Base-by-base conservation (phyloP, 768 basidiomycete species). In the Naganishia randhawae region DNA sequence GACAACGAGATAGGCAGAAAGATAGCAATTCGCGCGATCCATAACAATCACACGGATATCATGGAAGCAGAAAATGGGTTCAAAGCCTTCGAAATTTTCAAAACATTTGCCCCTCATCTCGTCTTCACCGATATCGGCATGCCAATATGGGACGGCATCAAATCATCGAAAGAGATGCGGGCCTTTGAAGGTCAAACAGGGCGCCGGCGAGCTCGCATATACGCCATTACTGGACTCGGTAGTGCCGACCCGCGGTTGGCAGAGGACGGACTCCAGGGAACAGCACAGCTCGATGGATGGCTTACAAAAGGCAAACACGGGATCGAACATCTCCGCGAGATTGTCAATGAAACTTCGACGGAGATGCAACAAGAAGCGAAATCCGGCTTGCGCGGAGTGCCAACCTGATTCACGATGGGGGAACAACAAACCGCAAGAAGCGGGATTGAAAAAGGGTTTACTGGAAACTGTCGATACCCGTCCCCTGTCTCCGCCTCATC, bases 91-190 rank as follows among this genome's bases (percentile, higher is more conserved):
- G 71, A 74, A 14, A 14, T 57, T 0, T 77, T 72, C 61, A 61
- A 25, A 11, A 52, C 68, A 1, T 73, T 72, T 33, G 41, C 29
- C 19, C 76, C 76, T 1, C 66, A 75, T 53, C 42, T 77, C 37
- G 73, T 75, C 0, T 48, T 75, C 6, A 75, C 73, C 17, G 76
- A 77, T 65, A 68, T 77, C 6, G 73, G 72, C 9, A 77, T 77
- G 76, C 76, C 74, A 2, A 62, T 65, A 5, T 72, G 73, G 71
- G 76, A 76, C 51, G 76, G 76, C 4, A 61, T 75, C 45, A 70
- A 71, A 4, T 62, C 72, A 0, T 67, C 75, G 2, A 61, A 67
- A 6, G 22, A 53, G 70, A 76, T 76, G 70, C 65, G 75, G 31
- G 66, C 66, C 19, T 29, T 73, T n/a, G 61, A 71, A 50, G 50